phyloP scores from a whole-genome alignment of 2,329 filamentous ascomycete genomes.

The Dendryphion nanum region DNA sequence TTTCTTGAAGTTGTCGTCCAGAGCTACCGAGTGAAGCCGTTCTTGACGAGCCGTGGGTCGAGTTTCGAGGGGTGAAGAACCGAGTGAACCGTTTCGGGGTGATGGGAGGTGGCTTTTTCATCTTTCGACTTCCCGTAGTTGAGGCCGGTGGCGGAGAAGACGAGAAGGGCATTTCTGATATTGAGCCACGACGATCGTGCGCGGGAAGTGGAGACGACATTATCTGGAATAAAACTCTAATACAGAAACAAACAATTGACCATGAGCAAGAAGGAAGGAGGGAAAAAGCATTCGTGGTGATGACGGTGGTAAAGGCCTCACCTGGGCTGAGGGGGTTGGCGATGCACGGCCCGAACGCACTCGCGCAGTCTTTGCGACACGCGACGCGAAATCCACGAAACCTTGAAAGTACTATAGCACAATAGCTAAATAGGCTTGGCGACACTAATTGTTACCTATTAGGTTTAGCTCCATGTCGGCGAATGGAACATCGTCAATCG shows the following conservation, averaged over 20 bases:
- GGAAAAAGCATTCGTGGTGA: background rate
- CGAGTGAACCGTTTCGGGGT: conserved; percentile 52
- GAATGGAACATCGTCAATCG: conserved; percentile 15
- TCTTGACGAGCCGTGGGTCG: conserved; percentile 29
- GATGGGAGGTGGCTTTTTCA: conserved; percentile 48
- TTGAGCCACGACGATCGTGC: conserved; percentile 28
- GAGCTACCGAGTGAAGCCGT: conserved; percentile 35
- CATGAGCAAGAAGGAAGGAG: background rate
- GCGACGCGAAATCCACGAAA: conserved; percentile 6
- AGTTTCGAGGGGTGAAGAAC: conserved; percentile 50
- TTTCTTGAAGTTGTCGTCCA: conserved; percentile 49
- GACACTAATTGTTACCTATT: background rate
- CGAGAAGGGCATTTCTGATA: conserved; percentile 38
- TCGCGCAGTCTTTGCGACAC: too few species aligned
- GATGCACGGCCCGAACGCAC: conserved; percentile 13
- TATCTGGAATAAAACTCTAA: background rate
- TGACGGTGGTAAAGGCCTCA: background rate
- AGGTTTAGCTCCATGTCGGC: conserved; percentile 7
- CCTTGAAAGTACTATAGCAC: too few species aligned
- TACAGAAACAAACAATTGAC: background rate
- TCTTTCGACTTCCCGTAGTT: conserved; percentile 35
- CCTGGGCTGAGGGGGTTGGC: conserved; percentile 14
- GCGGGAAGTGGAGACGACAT: conserved; percentile 29
- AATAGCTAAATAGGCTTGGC: conserved; percentile 19
- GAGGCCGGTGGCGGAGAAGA: conserved; percentile 34